These are phyloP conservation scores for Pseudopediastrum boryanum DNA, from an alignment of 139 green algal species.

Conservation along the genomic window DNA sequence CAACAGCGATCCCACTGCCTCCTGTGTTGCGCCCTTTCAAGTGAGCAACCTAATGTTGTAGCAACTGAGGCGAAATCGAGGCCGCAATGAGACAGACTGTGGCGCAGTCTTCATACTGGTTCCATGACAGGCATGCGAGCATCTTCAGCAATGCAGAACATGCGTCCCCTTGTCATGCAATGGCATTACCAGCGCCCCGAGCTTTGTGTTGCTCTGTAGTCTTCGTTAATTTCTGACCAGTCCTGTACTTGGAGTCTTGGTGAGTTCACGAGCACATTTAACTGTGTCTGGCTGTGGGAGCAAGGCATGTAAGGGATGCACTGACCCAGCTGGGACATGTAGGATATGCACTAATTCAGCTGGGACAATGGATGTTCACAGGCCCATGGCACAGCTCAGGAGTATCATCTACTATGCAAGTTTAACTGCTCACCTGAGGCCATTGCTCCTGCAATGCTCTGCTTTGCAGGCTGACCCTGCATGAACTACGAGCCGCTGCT, in stretches of 20 bases:
- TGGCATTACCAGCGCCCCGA: no score
- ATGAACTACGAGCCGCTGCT: constrained; percentile 32
- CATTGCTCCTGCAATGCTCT: background rate
- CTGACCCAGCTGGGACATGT: no score
- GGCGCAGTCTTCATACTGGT: no score
- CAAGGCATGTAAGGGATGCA: no score
- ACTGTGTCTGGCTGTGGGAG: no score
- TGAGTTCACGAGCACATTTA: no score
- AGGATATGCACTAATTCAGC: background rate
- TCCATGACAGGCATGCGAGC: no score
- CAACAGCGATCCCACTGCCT: constrained; percentile 46
- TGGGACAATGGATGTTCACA: background rate
- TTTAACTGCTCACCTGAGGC: background rate
- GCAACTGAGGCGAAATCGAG: background rate
- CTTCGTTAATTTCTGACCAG: no score
- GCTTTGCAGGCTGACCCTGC: constrained; percentile 37
- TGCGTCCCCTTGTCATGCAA: no score
- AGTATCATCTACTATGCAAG: background rate
- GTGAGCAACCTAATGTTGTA: background rate
- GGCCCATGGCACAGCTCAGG: background rate
- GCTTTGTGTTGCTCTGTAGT: no score
- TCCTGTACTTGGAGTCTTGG: no score
- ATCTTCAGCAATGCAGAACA: no score
- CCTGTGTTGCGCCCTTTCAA: constrained; percentile 53
- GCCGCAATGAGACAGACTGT: background rate